These are phyloP conservation scores for Eimeria tenella DNA, from an alignment of 169 alveolate species.

Conservation along the genomic window DNA sequence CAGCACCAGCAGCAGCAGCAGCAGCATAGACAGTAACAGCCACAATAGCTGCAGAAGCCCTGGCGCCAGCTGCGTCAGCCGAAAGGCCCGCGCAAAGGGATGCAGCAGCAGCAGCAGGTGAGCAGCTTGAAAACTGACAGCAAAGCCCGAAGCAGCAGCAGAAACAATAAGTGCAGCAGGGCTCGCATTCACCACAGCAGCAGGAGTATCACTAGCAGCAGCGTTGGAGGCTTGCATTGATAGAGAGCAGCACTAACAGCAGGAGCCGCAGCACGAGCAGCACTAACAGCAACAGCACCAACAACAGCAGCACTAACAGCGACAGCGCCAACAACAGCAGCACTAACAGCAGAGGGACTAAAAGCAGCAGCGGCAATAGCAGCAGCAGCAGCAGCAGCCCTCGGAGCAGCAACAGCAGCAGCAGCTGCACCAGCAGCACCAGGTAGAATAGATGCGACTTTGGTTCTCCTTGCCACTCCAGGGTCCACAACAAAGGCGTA, in stretches of 20 bases:
- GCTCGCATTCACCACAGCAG: not conserved
- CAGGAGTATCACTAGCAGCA: not conserved
- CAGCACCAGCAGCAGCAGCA: not conserved
- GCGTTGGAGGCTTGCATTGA: not conserved
- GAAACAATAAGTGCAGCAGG: not conserved
- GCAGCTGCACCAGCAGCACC: slow-evolving; percentile 25
- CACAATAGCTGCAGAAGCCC: not conserved
- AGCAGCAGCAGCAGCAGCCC: not conserved
- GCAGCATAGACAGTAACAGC: not conserved
- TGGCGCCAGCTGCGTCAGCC: slow-evolving; percentile 1
- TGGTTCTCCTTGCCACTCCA: slow-evolving; percentile 39
- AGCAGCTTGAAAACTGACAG: not conserved
- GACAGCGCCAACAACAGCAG: not conserved
- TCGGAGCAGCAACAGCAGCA: not conserved
- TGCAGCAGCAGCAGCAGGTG: slow-evolving; percentile 7
- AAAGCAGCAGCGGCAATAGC: not conserved
- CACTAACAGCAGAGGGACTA: not conserved
- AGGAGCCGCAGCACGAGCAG: not conserved
- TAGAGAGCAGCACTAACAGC: not conserved
- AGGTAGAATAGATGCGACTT: not conserved
- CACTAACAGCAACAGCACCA: not conserved
- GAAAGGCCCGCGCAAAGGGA: not conserved
- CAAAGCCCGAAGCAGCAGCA: not conserved
- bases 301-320: slow-evolving; percentile 28
- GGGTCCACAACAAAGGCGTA: slow-evolving; percentile 42